Base-by-base conservation (phyloP, 73 alveolate species). In the Paramecium caudatum region DNA sequence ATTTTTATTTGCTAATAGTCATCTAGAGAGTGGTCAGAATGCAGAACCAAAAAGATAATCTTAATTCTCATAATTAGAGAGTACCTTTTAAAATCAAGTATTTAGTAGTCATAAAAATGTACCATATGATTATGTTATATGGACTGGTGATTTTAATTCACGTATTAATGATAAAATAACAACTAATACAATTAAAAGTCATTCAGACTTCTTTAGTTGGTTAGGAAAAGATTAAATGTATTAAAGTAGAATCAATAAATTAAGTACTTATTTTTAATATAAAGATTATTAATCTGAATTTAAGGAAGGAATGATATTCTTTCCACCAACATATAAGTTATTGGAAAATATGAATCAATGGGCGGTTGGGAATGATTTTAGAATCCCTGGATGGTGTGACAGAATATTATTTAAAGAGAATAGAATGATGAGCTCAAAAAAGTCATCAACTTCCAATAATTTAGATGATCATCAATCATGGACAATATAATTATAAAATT, bases 301-400 rank as follows among this genome's bases (percentile, higher is more conserved):
- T 91, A 50, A 90, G 78, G 99, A 97, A 91, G 99, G 99, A 36
- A 81, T 84, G 80, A 96, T 97, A 4, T 82, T 82, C 74, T 97
- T 97, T 95, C 95, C 95, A 34, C 99, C 99, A 10, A 96, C 99
- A 17, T 97, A 96, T 83, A 96, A 96, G 82, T 82, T 95, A 34
- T 39, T 61, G 7, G 95, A 94, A 30, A 91, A 91, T 3, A 82
- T 91, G 6, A 95, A 94, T 82, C 82, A 91, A n/a, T 97, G 94
- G 91, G 93, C 84, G 0, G 74, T 55, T n/a, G 91, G 94, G 33
- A 69, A 61, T 5, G 92, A 81, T 34, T 90, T 91, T 41, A 86
- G 99, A 81, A 86, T 91, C 1, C 99, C 99, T 0, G 99, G 99
- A 7, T 97, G 98, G 99, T 95, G 98, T 6, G 99, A 97, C 65